Base-by-base conservation (phyloP, 164 flowering plant species). In the Macadamia integrifolia region DNA sequence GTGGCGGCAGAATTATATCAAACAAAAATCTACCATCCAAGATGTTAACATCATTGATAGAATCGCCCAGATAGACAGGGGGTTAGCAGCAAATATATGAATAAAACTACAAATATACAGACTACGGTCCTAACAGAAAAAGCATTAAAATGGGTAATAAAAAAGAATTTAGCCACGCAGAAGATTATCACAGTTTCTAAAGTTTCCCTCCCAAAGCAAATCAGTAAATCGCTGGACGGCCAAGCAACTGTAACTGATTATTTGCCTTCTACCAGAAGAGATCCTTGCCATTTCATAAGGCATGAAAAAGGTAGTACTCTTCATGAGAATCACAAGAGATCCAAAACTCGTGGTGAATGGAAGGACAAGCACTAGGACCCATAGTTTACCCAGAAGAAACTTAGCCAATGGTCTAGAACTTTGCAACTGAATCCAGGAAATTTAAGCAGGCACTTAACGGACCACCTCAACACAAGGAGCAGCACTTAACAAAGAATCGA, bases 401-500 rank as follows among this genome's bases (percentile, higher is more conserved):
- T 57, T 66, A 40, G 61, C 61, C 69, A 66, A 48, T 15, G 46
- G 40, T 53, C 23, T 49, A 18, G 57, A 64, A 56, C 59, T 40
- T 29, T 18, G 65, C 65, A 62, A n/a, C 55, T 23, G 61, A 30
- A 48, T 48, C 62, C 31, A 70, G 57, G 67, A 31, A 63, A 44
- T 58, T 62, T 62, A 29, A 46, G 58, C 58, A 70, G 32, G 44
- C 18, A 64, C 31, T 44, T 42, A 14, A 64, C 18, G 62, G 48
- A 57, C 58, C 56, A 23, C 46, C 63, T 64, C 68, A 63, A 23
- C 49, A 35, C 12, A 57, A 55, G 57, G 62, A 64, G 65, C 67
- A 70, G 46, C 56, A 29, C 48, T 30, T 42, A 56, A 64, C 64
- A 70, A 43, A 69, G 72, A 62, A 69, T 66, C 66, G 13, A 3